Evolutionary conservation across 2,329 filamentous ascomycete species (phyloP).

Genomic region (Sporothrix pallida): DNA sequence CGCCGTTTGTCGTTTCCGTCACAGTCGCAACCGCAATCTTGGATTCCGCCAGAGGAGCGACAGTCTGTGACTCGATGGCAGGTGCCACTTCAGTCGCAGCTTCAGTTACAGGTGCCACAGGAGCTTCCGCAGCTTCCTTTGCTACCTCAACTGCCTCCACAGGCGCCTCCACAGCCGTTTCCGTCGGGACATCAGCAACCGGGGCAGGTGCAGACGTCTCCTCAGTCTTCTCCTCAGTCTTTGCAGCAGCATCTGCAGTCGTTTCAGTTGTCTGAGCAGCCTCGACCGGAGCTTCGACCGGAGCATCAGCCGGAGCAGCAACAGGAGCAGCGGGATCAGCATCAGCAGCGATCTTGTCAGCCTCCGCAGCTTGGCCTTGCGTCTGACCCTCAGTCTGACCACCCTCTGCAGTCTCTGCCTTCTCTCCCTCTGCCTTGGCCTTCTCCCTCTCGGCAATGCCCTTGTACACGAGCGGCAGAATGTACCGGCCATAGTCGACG

Average conservation of each 20-base stretch:
- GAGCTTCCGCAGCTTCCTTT: neutral
- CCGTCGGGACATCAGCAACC: neutral
- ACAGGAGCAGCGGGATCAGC: neutral
- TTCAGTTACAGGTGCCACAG: neutral
- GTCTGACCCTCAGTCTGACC: neutral
- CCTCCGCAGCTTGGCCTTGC: neutral
- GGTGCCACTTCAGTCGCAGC: neutral
- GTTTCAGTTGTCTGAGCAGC: neutral
- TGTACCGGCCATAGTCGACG: slow-evolving; percentile 63
- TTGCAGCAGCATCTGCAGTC: no score
- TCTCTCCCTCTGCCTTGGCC: slow-evolving; percentile 22
- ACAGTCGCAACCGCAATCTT: no score
- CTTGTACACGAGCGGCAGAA: slow-evolving; percentile 57
- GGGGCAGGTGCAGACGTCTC: neutral
- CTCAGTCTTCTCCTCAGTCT: no score
- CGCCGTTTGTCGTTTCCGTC: slow-evolving; percentile 9
- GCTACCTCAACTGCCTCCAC: neutral
- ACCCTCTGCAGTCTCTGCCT: neutral
- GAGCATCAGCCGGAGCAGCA: neutral
- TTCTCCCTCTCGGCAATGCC: slow-evolving; percentile 42
- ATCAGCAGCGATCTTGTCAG: neutral
- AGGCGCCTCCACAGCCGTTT: neutral
- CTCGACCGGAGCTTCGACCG: neutral
- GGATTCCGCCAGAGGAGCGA: no score
- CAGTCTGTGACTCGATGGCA: neutral